Evolutionary conservation across 2,329 filamentous ascomycete genomes (phyloP), one percentile per base, ranked within the genome.

Genomic region (Keithomyces neogunnii): DNA sequence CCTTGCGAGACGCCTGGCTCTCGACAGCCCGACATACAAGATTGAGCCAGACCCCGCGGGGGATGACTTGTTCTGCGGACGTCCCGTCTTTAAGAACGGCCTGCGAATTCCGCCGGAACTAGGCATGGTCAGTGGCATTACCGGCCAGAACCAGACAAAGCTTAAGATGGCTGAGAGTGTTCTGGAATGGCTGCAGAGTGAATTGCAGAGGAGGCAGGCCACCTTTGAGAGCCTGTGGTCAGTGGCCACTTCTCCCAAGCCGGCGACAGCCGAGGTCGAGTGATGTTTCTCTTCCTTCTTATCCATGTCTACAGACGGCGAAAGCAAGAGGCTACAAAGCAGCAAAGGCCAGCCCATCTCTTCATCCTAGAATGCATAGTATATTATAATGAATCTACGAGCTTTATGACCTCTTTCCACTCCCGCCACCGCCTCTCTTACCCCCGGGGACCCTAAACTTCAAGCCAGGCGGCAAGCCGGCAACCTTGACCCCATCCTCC

Each of bases 401-500:
- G 19, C 19, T 13, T 54, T 70, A 62, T 55, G 71, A 56, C 13
- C 50, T 50, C 32, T 62, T 58, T 45, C 71, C 66, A 53, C 70
- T 63, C 55, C 73, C 60, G 46, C 71, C 67, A 48, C 69, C 63
- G 54, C 69, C 63, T 55, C 73, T 57, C 74, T 80, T 76, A 62
- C 77, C 70, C 63, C 66, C 61, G 26, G 78, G 78, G 38, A 70
- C 60, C 50, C 68, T 68, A 31, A 71, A 69, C 56, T 75, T 75
- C 29, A 87, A 72, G 0, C 69, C 73, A 45, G 75, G 72, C 49
- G 87, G 89, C 59, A 92, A 70, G 62, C 90, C 82, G 8, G 75
- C 78, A 46, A 82, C 69, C 62, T 84, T 76, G 60, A 81, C 71
- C 0, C 90, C 90, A 58, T 85, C 77, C 63, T 80, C 79, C 77